Conservation (phyloP, 75 land plant genomes). For the Sequoia sempervirens region DNA sequence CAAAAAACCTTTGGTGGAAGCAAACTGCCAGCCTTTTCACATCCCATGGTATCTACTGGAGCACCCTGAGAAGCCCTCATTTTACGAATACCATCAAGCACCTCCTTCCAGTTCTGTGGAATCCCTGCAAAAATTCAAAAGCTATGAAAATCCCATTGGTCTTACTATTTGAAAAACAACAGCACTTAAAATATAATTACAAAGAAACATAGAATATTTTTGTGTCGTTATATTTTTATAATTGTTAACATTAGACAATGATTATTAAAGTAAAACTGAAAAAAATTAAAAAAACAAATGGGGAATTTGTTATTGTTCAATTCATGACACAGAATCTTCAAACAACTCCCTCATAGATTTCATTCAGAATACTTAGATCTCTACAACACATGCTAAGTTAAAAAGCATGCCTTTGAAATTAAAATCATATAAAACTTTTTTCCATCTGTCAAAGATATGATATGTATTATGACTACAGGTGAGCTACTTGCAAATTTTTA, state of each 20-base stretch:
- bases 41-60: constrained; percentile 86
- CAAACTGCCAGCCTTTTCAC: constrained; percentile 77
- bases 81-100: constrained; percentile 59
- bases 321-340: not conserved
- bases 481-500: too few relatives aligned
- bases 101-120: constrained; percentile 66
- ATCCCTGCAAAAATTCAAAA: constrained; percentile 16
- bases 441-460: too few relatives aligned
- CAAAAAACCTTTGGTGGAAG: constrained; percentile 64
- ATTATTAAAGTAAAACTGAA: not conserved
- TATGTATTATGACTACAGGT: too few relatives aligned
- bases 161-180: not conserved
- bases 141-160: not conserved
- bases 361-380: too few relatives aligned
- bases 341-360: not conserved
- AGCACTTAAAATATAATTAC: not conserved
- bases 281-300: not conserved
- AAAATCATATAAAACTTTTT: too few relatives aligned
- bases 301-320: not conserved
- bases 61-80: constrained; percentile 79
- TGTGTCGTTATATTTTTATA: not conserved
- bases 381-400: too few relatives aligned
- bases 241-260: not conserved
- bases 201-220: not conserved
- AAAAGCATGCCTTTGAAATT: too few relatives aligned